These are phyloP conservation scores for Crithidia thermophila DNA, from an alignment of 208 protist species.

Conservation along the genomic window DNA sequence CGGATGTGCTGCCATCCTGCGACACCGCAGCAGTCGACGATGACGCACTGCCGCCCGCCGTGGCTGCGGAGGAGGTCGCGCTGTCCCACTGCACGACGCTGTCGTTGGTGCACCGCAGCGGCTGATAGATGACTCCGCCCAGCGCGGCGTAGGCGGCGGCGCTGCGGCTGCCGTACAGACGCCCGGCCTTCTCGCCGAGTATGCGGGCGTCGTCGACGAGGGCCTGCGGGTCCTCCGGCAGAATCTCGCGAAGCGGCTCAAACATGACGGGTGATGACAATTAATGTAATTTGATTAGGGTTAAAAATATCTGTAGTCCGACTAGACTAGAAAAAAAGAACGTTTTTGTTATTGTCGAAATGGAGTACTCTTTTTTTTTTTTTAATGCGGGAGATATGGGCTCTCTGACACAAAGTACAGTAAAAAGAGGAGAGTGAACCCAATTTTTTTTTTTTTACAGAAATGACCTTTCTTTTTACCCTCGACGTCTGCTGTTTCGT, in stretches of 20 bases:
- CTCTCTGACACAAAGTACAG: no score
- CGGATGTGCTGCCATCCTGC: no score
- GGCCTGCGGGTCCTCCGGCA: constrained; percentile 35
- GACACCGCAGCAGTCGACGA: neutral
- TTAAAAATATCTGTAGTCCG: no score
- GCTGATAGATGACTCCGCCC: constrained; percentile 60
- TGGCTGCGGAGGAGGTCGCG: neutral
- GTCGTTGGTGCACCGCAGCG: constrained; percentile 46
- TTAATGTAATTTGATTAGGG: no score
- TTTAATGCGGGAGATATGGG: no score
- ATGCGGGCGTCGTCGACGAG: constrained; percentile 42
- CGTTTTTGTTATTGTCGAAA: no score
- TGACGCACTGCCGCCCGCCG: neutral
- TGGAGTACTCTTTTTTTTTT: no score
- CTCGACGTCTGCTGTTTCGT: no score
- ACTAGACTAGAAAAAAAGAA: no score
- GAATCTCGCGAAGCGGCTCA: constrained; percentile 65
- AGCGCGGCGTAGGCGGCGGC: constrained; percentile 41
- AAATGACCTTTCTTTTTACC: no score
- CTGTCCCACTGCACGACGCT: constrained; percentile 35
- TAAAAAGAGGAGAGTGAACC: no score
- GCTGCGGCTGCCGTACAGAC: constrained; percentile 53
- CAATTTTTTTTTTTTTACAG: no score
- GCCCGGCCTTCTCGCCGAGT: constrained; percentile 67
- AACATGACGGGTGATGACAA: constrained; percentile 57